These are phyloP conservation scores for Colletotrichum echinochloae DNA, from an alignment of 2,329 filamentous ascomycete genomes.

Conservation along the genomic window DNA sequence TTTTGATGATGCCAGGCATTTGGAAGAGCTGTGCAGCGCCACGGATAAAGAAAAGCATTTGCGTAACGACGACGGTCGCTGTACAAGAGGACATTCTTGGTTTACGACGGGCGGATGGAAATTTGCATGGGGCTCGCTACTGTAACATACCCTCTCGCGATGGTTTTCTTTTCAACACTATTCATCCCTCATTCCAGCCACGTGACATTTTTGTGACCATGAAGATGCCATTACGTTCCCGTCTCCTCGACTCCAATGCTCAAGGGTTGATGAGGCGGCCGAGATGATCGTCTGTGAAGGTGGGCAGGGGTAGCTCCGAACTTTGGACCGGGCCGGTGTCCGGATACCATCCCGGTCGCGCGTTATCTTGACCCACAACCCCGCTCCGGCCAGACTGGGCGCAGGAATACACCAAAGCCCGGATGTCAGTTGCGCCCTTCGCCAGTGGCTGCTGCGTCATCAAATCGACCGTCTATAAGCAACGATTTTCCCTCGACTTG, in stretches of 20 bases:
- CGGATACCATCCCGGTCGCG: constrained; percentile 32
- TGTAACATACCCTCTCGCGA: constrained; percentile 41
- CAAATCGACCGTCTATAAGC: constrained; percentile 4
- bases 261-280: background rate
- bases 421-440: constrained; percentile 34
- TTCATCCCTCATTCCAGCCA: constrained; percentile 7
- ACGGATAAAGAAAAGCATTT: constrained; percentile 39
- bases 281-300: background rate
- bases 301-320: constrained; percentile 1
- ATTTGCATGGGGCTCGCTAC: constrained; percentile 29
- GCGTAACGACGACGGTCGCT: constrained; percentile 23
- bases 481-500: background rate
- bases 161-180: constrained; percentile 32
- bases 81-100: constrained; percentile 34
- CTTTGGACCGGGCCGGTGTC: constrained; percentile 37
- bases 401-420: background rate
- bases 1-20: background rate
- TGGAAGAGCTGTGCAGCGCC: constrained; percentile 7
- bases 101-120: constrained; percentile 35
- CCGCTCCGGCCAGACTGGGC: constrained; percentile 22
- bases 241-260: background rate
- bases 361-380: constrained; percentile 37
- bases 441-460: constrained; percentile 25
- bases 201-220: background rate
- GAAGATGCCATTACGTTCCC: background rate